Evolutionary conservation across 2,329 filamentous ascomycete species (phyloP), one percentile per base, ranked within the genome.

Genomic region (Orbilia brochopaga): DNA sequence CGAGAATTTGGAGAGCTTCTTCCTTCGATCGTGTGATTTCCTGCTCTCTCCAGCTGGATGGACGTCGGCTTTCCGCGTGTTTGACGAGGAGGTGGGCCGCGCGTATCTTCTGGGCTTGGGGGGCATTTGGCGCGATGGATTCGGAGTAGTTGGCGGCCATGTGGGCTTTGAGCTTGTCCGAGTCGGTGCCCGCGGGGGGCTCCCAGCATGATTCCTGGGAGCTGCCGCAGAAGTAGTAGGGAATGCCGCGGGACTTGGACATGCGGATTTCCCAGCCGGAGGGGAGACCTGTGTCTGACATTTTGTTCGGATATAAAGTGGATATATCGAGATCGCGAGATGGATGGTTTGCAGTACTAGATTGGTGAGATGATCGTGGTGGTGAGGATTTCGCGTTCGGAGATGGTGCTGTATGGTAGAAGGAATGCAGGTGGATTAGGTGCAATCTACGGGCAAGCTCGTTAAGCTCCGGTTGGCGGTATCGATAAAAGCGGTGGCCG

Each of bases 161-260:
- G 83, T 95, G 97, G 74, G 86, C 81, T 84, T 97, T 97, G 75
- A 99, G 86, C 81, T 90, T 91, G 77, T 97, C 92, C 66, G 90
- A 90, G 81, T 99, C 91, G 76, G 92, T 94, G 74, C 88, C 90
- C 50, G 86, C 80, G 7, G 94, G 94, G 1, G 94, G 93, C 79
- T 97, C 94, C 94, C 94, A 99, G 81, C 91, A 87, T 74, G 94
- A 97, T 79, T 91, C 87, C 80, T 92, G 93, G 74, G 91, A 90
- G 76, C 82, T 82, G 51, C 89, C 83, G 81, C 97, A 95, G 88
- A 97, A 97, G 84, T 97, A 99, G 84, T 99, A 99, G 40, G 94
- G 94, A 37, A 97, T 89, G 82, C 96, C 96, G 84, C 97, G 97
- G 81, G 91, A 96, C 83, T 97, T 96, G 80, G 91, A 96, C 83